A percentile compares a stretch with the other conserved stretches of the same genome.
Evolutionary conservation across 345 rosid species (phyloP).

Genomic region (Aquilaria sinensis): DNA sequence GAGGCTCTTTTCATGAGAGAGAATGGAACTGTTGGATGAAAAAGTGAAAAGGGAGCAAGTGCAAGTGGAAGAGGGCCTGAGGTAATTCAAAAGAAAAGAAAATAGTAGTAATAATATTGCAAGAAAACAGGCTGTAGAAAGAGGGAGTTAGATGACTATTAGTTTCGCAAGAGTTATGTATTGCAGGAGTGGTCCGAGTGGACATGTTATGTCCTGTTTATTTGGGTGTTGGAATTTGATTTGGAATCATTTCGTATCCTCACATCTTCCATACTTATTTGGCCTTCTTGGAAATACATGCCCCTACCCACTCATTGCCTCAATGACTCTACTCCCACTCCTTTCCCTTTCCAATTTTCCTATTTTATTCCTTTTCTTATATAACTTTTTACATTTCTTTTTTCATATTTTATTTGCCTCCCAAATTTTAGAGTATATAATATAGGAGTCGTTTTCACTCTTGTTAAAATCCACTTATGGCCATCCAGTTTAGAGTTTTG

Average conservation of each 20-base stretch:
- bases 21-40: background rate
- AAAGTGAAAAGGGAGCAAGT: slow-evolving; percentile 11
- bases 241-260: slow-evolving; percentile 25
- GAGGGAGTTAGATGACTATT: slow-evolving; percentile 6
- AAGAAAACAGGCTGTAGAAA: background rate
- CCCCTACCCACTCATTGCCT: slow-evolving; percentile 35
- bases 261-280: slow-evolving; percentile 12
- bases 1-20: slow-evolving; percentile 30
- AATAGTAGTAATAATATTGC: too few species aligned
- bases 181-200: slow-evolving; percentile 18
- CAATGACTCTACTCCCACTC: slow-evolving; percentile 9
- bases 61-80: slow-evolving; percentile 15
- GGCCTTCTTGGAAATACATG: slow-evolving; percentile 17
- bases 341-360: background rate
- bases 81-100: background rate
- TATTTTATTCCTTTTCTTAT: slow-evolving; percentile 3
- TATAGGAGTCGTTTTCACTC: too few species aligned
- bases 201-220: slow-evolving; percentile 9
- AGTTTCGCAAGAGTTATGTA: background rate
- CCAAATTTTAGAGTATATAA: too few species aligned
- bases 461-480: too few species aligned
- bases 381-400: background rate
- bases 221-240: slow-evolving; percentile 16
- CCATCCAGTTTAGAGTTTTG: too few species aligned
- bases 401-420: background rate